Evolutionary conservation across 768 basidiomycete genomes (phyloP).

Genomic region (Podaxis sp.): DNA sequence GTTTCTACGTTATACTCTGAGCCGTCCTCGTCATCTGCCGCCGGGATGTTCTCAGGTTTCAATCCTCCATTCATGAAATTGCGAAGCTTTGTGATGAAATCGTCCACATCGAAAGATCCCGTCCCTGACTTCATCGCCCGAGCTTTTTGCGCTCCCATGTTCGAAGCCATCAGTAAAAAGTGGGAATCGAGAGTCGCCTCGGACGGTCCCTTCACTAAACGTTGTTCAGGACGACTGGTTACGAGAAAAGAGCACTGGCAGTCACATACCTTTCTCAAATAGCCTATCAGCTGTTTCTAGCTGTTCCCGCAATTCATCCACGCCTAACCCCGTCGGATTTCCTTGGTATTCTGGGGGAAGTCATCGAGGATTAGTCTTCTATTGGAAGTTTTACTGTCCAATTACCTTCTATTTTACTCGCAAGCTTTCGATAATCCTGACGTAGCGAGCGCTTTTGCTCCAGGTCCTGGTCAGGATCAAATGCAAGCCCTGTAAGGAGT

Average conservation of each 20-base stretch:
- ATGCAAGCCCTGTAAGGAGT: conserved; percentile 39
- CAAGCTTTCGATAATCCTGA: conserved; percentile 68
- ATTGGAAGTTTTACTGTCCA: conserved; percentile 5
- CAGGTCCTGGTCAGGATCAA: conserved; percentile 85
- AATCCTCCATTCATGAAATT: conserved; percentile 71
- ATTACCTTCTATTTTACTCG: conserved; percentile 64
- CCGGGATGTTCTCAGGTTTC: conserved; percentile 41
- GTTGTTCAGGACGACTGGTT: conserved; percentile 3
- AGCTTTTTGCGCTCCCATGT: conserved; percentile 83
- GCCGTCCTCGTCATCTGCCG: conserved; percentile 54
- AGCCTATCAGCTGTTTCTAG: conserved; percentile 59
- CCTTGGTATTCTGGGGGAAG: conserved; percentile 39
- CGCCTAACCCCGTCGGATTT: conserved; percentile 55
- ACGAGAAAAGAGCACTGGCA: conserved; percentile 7
- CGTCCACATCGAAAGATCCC: conserved; percentile 89
- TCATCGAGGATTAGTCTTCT: background rate
- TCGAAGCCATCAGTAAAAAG: conserved; percentile 74
- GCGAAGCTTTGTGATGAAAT: conserved; percentile 77
- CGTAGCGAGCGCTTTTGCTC: conserved; percentile 76
- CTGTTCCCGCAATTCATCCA: conserved; percentile 54
- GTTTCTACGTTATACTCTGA: conserved; percentile 41
- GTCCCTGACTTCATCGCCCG: conserved; percentile 86
- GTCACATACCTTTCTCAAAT: conserved; percentile 57
- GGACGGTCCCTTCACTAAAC: conserved; percentile 73
- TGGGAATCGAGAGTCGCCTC: conserved; percentile 91